Evolutionary conservation across 2,329 filamentous ascomycete genomes (phyloP), one percentile per base, ranked within the genome.

Genomic region (Colletotrichum sp.): DNA sequence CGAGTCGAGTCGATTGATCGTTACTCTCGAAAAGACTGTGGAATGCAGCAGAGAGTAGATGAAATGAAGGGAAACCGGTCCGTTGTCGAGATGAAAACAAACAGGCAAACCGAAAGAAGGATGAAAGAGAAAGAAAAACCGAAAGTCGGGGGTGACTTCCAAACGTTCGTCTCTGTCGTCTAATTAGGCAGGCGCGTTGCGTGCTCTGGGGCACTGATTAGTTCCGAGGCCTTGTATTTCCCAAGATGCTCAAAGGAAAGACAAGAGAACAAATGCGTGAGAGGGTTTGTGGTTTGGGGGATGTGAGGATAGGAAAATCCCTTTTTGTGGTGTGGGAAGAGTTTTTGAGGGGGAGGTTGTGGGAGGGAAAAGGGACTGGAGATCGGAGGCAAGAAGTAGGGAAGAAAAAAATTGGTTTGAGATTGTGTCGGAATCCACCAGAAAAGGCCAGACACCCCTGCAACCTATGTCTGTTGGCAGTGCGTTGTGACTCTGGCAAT

Each of bases 211-310:
- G 77, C 76, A 78, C 76, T 36, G 67, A 77, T 78, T 77, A 78
- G 59, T 72, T 79, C 78, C 62, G 55, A 65, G 49, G 71, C 66
- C 74, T 73, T 75, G 73, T 73, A 81, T 81, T 80, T 84, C 83
- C 85, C 82, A 84, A 84, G 82, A 85, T 85, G 85, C 84, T 87
- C 85, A 87, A 87, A 87, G 85, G 84, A 87, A 85, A 83, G 83
- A 86, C 84, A 82, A 87, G 85, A 82, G 83, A 85, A 84, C 84
- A 77, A 74, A 64, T 78, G 77, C 76, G 76, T 77, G 77, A 68
- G 67, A 81, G 78, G 71, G 74, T 66, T 66, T 70, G 69, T 73
- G 44, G 39, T 72, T 30, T 79, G 79, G 79, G 79, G 79, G 80
- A 79, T 81, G 72, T 63, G 68, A 70, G 66, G 34, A 63, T 80